A percentile compares a stretch with the other conserved stretches of the same genome.
phyloP scores from a whole-genome alignment of 2,329 filamentous ascomycete genomes.

The Sporothrix schenckii region DNA sequence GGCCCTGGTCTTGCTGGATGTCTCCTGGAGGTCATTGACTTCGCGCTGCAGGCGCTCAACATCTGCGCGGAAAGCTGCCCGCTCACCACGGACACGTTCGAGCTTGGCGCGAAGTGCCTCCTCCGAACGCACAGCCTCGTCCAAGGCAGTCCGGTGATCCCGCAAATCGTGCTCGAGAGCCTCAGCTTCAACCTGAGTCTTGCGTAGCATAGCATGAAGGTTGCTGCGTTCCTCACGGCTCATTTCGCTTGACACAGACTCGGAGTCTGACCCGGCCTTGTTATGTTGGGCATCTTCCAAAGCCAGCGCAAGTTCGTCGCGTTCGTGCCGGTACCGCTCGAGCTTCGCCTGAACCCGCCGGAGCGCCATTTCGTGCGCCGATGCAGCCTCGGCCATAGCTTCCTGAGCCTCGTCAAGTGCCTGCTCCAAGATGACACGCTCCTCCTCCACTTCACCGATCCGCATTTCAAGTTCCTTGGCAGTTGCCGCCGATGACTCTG shows the following conservation, averaged over 20 bases:
- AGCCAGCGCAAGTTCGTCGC: constrained; percentile 46
- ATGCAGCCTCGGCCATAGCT: constrained; percentile 53
- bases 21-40: constrained; percentile 51
- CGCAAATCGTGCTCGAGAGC: constrained; percentile 72
- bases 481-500: constrained; percentile 43
- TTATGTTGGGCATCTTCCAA: constrained; percentile 42
- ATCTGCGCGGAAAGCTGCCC: constrained; percentile 57
- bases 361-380: constrained; percentile 50
- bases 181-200: constrained; percentile 66
- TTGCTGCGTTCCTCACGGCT: constrained; percentile 60
- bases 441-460: constrained; percentile 61
- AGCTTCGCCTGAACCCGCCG: constrained; percentile 54
- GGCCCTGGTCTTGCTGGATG: constrained; percentile 45
- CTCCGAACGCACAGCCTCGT: constrained; percentile 59
- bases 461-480: constrained; percentile 55
- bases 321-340: constrained; percentile 56
- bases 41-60: constrained; percentile 60
- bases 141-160: constrained; percentile 68
- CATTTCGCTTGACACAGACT: constrained; percentile 44
- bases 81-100: constrained; percentile 68
- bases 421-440: constrained; percentile 61
- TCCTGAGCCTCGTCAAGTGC: constrained; percentile 59
- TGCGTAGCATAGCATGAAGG: constrained; percentile 62
- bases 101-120: constrained; percentile 67
- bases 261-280: constrained; percentile 29